A percentile compares a stretch with the other conserved stretches of the same genome.
Conservation (phyloP, 768 basidiomycete genomes). For the Floccularia luteovirens region DNA sequence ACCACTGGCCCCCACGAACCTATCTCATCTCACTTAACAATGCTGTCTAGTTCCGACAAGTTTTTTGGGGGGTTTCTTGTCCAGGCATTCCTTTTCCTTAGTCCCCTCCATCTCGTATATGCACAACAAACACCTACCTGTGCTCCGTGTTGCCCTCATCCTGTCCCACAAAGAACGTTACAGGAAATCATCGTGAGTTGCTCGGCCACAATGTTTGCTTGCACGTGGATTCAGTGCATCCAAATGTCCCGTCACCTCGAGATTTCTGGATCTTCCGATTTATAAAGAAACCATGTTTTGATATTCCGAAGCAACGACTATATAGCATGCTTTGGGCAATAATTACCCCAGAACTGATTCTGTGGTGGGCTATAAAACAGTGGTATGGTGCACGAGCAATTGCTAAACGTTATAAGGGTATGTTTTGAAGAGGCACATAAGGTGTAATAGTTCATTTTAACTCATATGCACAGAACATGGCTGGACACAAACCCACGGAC, state of each 20-base stretch:
- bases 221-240: slow-evolving; percentile 12
- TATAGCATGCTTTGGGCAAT: slow-evolving; percentile 7
- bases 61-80: no score
- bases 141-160: no score
- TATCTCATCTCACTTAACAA: no score
- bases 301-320: slow-evolving; percentile 1
- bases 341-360: slow-evolving; percentile 10
- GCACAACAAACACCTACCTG: no score
- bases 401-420: neutral
- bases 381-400: slow-evolving; percentile 7
- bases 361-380: slow-evolving; percentile 11
- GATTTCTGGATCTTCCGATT: no score
- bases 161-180: neutral
- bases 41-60: no score
- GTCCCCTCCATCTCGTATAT: no score
- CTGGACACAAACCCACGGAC: slow-evolving; percentile 15
- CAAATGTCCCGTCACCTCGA: slow-evolving; percentile 8
- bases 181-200: slow-evolving; percentile 11
- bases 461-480: neutral
- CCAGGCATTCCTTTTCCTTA: no score
- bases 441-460: neutral
- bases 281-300: no score
- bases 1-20: no score
- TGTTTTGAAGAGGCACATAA: neutral
- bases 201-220: slow-evolving; percentile 10